These are phyloP conservation scores for Penicillium crystallinum DNA, from an alignment of 495 filamentous ascomycete species.

Conservation along the genomic window DNA sequence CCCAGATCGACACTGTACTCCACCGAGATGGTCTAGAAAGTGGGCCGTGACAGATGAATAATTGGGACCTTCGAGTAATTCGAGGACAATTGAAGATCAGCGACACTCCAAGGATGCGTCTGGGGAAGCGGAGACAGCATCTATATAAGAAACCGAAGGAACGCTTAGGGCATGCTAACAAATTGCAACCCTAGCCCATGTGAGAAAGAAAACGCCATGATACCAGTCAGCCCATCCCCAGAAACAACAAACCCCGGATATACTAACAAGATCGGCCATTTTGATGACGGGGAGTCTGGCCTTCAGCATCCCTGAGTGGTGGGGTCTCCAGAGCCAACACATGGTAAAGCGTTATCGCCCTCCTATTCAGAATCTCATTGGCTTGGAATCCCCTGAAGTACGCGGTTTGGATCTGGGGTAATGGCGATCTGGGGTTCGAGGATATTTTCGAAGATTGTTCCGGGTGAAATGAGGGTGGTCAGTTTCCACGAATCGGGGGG, in stretches of 20 bases:
- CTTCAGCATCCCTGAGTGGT: slow-evolving; percentile 29
- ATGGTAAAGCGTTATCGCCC: slow-evolving; percentile 1
- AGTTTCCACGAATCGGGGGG: slow-evolving; percentile 37
- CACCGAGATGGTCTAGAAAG: not conserved
- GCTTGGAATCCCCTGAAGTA: not conserved
- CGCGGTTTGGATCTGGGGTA: slow-evolving; percentile 17
- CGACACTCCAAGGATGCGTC: slow-evolving; percentile 1
- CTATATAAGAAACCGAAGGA: slow-evolving; percentile 18
- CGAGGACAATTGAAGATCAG: not conserved
- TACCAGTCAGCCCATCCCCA: slow-evolving; percentile 11
- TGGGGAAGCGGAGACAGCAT: slow-evolving; percentile 9
- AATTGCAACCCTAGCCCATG: slow-evolving; percentile 3
- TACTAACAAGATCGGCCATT: slow-evolving; percentile 19
- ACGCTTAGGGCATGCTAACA: not conserved
- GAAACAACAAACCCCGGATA: slow-evolving; percentile 12
- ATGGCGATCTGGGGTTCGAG: slow-evolving; percentile 35
- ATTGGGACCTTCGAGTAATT: not conserved
- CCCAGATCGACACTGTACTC: not conserved
- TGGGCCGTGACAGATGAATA: not conserved
- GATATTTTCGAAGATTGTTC: slow-evolving; percentile 26
- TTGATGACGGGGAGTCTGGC: slow-evolving; percentile 13
- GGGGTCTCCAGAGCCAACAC: slow-evolving; percentile 19
- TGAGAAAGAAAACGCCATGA: slow-evolving; percentile 12
- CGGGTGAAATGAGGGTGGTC: slow-evolving; percentile 9
- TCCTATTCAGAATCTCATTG: slow-evolving; percentile 9